Percentiles rank a stretch among this genome's conserved stretches.
Evolutionary conservation across 768 basidiomycete species (phyloP).

Genomic region (Suillus bovinus): DNA sequence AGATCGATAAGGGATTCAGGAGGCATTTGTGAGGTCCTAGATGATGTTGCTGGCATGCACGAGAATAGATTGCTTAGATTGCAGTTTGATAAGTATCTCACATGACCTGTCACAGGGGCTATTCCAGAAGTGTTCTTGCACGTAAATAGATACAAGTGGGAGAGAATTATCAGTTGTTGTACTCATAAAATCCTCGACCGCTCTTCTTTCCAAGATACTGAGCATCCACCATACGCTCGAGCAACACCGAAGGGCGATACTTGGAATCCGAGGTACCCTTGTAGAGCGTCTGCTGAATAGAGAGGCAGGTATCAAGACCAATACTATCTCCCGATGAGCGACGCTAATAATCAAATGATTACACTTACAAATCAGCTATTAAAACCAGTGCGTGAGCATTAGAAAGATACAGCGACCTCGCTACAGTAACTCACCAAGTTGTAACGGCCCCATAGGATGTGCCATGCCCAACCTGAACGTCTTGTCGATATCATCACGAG

Average conservation of each 20-base stretch:
- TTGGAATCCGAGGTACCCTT: conserved; percentile 91
- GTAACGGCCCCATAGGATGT: conserved; percentile 93
- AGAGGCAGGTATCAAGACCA: conserved; percentile 95
- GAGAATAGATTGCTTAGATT: neutral
- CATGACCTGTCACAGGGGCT: neutral
- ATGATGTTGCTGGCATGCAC: neutral
- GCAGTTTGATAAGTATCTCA: neutral
- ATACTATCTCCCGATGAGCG: conserved; percentile 54
- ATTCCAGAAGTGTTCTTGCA: neutral
- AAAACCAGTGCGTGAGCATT: neutral
- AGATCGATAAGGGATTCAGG: conserved; percentile 25
- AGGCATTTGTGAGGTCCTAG: conserved; percentile 17
- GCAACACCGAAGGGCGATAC: conserved; percentile 86
- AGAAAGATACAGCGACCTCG: conserved; percentile 7
- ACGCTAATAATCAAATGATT: neutral
- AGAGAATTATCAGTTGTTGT: conserved; percentile 33
- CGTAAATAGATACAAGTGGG: conserved; percentile 1
- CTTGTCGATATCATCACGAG: conserved; percentile 93
- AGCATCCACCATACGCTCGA: conserved; percentile 96
- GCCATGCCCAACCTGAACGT: conserved; percentile 93
- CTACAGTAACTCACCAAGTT: conserved; percentile 55
- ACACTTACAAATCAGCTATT: conserved; percentile 35
- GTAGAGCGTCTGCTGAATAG: conserved; percentile 89
- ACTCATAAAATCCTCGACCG: conserved; percentile 95
- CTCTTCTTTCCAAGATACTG: conserved; percentile 92